phyloP scores from a whole-genome alignment of 2,329 filamentous ascomycete species.

The Aspergillus sp. region DNA sequence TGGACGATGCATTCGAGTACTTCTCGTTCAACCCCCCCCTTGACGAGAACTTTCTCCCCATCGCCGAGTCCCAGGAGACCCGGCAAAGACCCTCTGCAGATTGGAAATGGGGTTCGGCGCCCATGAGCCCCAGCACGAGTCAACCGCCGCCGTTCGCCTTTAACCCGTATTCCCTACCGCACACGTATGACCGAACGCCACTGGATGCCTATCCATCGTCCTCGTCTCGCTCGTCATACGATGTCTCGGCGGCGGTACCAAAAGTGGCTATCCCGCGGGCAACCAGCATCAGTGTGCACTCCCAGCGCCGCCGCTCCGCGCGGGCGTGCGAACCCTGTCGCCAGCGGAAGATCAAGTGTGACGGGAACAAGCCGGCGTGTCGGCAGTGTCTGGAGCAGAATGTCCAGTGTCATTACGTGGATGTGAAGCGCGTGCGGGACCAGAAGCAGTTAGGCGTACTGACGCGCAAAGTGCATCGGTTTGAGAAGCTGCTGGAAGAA shows the following conservation, averaged over 20 bases:
- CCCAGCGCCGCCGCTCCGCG: slow-evolving; percentile 26
- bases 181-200: not conserved
- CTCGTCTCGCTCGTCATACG: slow-evolving; percentile 6
- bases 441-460: slow-evolving; percentile 29
- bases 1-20: not conserved
- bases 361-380: slow-evolving; percentile 27
- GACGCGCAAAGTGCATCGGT: slow-evolving; percentile 21
- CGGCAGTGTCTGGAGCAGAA: slow-evolving; percentile 26
- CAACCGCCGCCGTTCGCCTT: slow-evolving; percentile 3
- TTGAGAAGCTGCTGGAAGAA: slow-evolving; percentile 26
- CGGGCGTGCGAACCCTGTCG: slow-evolving; percentile 37
- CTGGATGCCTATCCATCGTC: slow-evolving; percentile 6
- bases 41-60: not conserved
- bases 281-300: slow-evolving; percentile 12
- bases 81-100: not conserved
- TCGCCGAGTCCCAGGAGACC: not conserved
- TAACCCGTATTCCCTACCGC: slow-evolving; percentile 8
- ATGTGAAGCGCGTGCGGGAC: slow-evolving; percentile 36
- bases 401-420: slow-evolving; percentile 26
- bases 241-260: not conserved
- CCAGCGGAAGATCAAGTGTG: slow-evolving; percentile 35
- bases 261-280: slow-evolving; percentile 32
- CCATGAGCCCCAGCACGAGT: slow-evolving; percentile 1
- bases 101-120: slow-evolving; percentile 12
- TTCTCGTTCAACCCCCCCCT: not conserved